Percentiles rank a stretch among this genome's conserved stretches.
phyloP scores from a whole-genome alignment of 2,329 filamentous ascomycete species.

The Sphaerostilbella broomeana region DNA sequence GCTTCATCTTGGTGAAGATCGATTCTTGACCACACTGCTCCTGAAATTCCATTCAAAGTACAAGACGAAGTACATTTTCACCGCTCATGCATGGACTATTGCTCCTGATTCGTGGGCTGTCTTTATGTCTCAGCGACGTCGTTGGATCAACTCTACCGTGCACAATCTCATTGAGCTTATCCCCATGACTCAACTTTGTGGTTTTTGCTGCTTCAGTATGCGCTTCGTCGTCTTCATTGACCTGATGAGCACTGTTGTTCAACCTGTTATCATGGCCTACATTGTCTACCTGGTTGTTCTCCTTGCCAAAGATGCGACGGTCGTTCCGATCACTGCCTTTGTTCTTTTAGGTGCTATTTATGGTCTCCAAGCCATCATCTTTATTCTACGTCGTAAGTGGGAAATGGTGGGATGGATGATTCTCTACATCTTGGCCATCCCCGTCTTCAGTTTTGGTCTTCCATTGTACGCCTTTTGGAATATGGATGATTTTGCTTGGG shows the following conservation, averaged over 20 bases:
- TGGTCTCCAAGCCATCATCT: conserved; percentile 93
- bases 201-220: conserved; percentile 99
- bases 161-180: conserved; percentile 97
- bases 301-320: conserved; percentile 51
- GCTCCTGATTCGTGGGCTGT: conserved; percentile 90
- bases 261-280: conserved; percentile 86
- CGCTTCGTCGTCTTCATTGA: conserved; percentile 95
- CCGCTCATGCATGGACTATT: conserved; percentile 92
- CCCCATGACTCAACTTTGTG: conserved; percentile 86
- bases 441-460: conserved; percentile 83
- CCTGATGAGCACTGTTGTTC: conserved; percentile 82
- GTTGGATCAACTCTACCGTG: conserved; percentile 99
- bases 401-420: conserved; percentile 99
- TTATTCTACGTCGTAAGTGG: conserved; percentile 94
- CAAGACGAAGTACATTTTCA: conserved; percentile 96
- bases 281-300: conserved; percentile 82
- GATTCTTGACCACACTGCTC: conserved; percentile 89
- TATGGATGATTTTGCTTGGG: conserved; percentile 99
- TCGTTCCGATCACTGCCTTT: conserved; percentile 79
- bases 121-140: conserved; percentile 95
- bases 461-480: conserved; percentile 97
- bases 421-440: conserved; percentile 84
- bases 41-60: conserved; percentile 88
- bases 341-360: conserved; percentile 92
- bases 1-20: conserved; percentile 93